Conservation (phyloP, 2,329 filamentous ascomycete species). For the Aspergillus proliferans region DNA sequence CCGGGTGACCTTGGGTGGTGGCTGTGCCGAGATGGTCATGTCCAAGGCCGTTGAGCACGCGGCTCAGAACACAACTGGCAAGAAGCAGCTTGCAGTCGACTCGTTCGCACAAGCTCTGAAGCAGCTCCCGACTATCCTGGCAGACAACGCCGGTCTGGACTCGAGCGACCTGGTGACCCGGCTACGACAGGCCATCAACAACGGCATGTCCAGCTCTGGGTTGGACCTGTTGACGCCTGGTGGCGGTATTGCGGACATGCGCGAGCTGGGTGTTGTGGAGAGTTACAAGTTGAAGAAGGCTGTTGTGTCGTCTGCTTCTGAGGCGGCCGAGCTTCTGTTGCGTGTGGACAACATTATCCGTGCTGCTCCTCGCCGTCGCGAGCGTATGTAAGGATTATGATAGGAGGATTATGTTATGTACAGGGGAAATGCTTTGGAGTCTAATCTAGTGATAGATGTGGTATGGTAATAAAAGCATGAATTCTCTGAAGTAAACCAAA, state of each 20-base stretch:
- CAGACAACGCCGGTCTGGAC: constrained; percentile 94
- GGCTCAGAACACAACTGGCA: constrained; percentile 89
- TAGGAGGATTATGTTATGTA: background rate
- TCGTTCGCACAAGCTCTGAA: constrained; percentile 82
- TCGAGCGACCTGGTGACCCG: constrained; percentile 89
- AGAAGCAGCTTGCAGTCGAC: constrained; percentile 90
- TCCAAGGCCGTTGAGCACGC: constrained; percentile 93
- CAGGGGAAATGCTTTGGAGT: background rate
- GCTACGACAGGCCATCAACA: constrained; percentile 88
- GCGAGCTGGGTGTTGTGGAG: constrained; percentile 89
- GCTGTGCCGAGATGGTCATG: constrained; percentile 98
- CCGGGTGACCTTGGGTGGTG: constrained; percentile 86
- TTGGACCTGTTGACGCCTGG: constrained; percentile 84
- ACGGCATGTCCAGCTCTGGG: constrained; percentile 86
- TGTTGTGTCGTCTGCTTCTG: constrained; percentile 93
- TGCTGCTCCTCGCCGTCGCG: constrained; percentile 75
- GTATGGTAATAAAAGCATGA: no score
- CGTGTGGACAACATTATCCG: constrained; percentile 98
- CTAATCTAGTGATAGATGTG: no score
- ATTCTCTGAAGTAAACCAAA: no score
- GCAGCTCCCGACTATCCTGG: constrained; percentile 91
- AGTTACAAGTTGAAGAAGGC: constrained; percentile 98
- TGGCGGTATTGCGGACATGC: constrained; percentile 91
- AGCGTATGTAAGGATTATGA: constrained; percentile 56
- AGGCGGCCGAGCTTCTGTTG: constrained; percentile 90